Evolutionary conservation across 495 filamentous ascomycete genomes (phyloP), one percentile per base, ranked within the genome.

Genomic region (Penicillium paradoxum): DNA sequence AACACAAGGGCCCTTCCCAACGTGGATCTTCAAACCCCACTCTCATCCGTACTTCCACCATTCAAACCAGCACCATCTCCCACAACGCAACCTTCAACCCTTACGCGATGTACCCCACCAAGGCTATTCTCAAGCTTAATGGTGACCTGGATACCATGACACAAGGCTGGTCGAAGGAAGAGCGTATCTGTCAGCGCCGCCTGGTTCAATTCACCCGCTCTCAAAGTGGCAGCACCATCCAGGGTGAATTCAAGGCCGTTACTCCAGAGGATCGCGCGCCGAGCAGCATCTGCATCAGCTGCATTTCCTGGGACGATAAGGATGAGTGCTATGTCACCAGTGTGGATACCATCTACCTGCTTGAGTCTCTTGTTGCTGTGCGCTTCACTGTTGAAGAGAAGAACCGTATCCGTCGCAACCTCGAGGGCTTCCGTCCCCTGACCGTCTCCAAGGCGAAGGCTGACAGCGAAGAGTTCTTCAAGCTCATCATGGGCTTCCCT

Each of bases 401-500:
- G 80, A 98, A 98, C 64, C 84, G 95, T 34, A 97, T 98, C 60
- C 84, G 93, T 10, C 80, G 93, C 39, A 98, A 98, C 62, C 75
- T 98, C 44, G 95, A 98, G 63, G 90, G 89, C 0, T 96, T 93
- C 74, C 80, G 85, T 13, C 91, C 95, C 7, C 64, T 87, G 51
- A 98, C 93, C 0, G 89, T 97, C 13, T 95, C 90, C 32, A 98
- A 98, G 65, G 82, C 83, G 48, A 96, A 96, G 71, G 62, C 80
- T 2, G 92, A 97, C 39, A 95, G 87, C 62, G 91, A 96, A 66
- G 88, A 90, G 38, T 97, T 97, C 73, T 97, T 97, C 83, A 96
- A 96, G 72, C 75, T 97, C 54, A 97, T 98, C 70, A 97, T 98
- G 95, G 86, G 82, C n/a, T 96, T 97, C 65, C 88, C 89, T 10